Evolutionary conservation across 2,329 filamentous ascomycete species (phyloP), one percentile per base, ranked within the genome.

Genomic region (Neofusicoccum umdonicola): DNA sequence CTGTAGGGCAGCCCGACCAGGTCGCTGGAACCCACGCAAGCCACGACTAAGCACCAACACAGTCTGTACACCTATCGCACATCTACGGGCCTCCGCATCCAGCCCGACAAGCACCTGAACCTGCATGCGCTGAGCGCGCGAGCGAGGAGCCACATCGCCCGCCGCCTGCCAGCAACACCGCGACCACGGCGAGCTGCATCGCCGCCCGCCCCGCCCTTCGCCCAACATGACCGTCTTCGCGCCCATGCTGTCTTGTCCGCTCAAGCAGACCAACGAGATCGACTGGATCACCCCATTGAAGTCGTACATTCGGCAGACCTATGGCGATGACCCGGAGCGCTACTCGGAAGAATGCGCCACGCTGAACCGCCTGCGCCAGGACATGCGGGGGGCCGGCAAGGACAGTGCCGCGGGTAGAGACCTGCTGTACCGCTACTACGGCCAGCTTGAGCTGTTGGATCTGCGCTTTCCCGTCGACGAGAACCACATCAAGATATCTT

Each of bases 401-500:
- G 95, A 99, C 76, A 98, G 93, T 79, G 95, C 92, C 22, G 91
- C 93, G 5, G 95, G 95, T 54, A 84, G 95, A 73, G 95, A 99
- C 77, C 84, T 99, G 74, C 82, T 99, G 58, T 99, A 99, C 78
- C 87, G 95, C 76, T 99, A 99, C 80, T 99, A 99, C 76, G 95
- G 94, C 45, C 95, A 99, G 81, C 86, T 99, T 66, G 95, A 99
- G 81, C 84, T 99, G 61, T 82, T 99, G 67, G 95, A 99, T 77
- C 81, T 99, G 72, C 86, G 95, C 67, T 99, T 99, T 74, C 96
- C 96, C 0, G 93, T 99, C 51, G 95, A 99, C 72, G 95, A 99
- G 81, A 95, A 97, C 74, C 94, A 99, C 75, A 98, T 99, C 81
- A 98, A 98, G 81, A 97, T 99, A 73, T 92, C 91, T 7, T 99